These are phyloP conservation scores for Globisporangium cederbergense DNA, from an alignment of 352 stramenopile species.

Conservation along the genomic window DNA sequence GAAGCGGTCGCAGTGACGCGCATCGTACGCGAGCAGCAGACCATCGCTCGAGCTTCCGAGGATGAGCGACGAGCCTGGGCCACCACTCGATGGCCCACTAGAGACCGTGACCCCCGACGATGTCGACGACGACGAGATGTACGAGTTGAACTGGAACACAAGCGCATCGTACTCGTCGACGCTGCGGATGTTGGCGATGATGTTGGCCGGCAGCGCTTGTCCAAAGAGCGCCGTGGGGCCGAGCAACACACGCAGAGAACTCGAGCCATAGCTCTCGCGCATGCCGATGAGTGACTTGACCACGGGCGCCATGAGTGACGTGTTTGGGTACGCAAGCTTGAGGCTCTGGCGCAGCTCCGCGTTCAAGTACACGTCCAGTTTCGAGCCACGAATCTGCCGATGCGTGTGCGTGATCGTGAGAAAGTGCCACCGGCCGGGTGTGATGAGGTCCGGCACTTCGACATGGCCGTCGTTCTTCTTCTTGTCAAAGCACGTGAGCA, in stretches of 20 bases:
- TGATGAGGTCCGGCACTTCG: slow-evolving; percentile 67
- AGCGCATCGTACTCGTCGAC: slow-evolving; percentile 72
- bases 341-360: slow-evolving; percentile 67
- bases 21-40: slow-evolving; percentile 62
- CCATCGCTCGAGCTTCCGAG: slow-evolving; percentile 41
- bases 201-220: slow-evolving; percentile 50
- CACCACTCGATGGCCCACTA: slow-evolving; percentile 18
- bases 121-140: slow-evolving; percentile 65
- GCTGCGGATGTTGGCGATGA: slow-evolving; percentile 65
- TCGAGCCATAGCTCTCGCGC: slow-evolving; percentile 65
- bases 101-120: slow-evolving; percentile 33
- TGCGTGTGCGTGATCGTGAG: slow-evolving; percentile 84
- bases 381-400: slow-evolving; percentile 77
- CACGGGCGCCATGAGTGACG: slow-evolving; percentile 65
- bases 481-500: slow-evolving; percentile 83
- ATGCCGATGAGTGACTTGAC: slow-evolving; percentile 79
- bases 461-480: slow-evolving; percentile 85
- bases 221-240: slow-evolving; percentile 61
- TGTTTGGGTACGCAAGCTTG: slow-evolving; percentile 78
- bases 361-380: slow-evolving; percentile 81
- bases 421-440: slow-evolving; percentile 71
- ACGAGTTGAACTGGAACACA: slow-evolving; percentile 77
- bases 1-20: slow-evolving; percentile 54
- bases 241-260: slow-evolving; percentile 54
- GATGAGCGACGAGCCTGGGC: slow-evolving; percentile 14